These are phyloP conservation scores for Populus tremula DNA, from an alignment of 345 rosid species.

Conservation along the genomic window DNA sequence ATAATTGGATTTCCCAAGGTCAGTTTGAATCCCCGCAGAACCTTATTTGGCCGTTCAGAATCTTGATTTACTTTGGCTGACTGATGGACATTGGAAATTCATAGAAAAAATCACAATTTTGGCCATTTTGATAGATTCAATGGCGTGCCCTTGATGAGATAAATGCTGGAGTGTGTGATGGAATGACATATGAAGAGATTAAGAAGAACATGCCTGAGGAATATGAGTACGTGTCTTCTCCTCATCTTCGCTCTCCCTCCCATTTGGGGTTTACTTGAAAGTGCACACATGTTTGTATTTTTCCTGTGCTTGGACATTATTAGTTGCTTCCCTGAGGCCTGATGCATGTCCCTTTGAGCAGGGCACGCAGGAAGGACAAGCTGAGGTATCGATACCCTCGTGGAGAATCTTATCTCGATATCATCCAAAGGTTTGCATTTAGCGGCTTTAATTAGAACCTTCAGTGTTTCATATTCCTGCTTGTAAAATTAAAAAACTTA, in stretches of 20 bases:
- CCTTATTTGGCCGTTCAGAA: neutral
- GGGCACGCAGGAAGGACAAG: conserved; percentile 88
- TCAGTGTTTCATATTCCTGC: neutral
- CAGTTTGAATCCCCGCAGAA: conserved; percentile 14
- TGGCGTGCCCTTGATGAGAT: conserved; percentile 99
- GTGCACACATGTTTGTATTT: neutral
- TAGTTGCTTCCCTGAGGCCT: neutral
- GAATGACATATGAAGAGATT: conserved; percentile 95
- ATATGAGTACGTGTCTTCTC: conserved; percentile 63
- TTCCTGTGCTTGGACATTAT: neutral
- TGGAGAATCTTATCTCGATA: conserved; percentile 98
- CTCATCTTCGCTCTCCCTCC: neutral
- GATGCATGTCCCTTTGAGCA: conserved; percentile 21
- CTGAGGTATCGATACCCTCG: conserved; percentile 95
- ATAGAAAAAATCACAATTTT: neutral
- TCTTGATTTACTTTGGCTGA: conserved; percentile 5
- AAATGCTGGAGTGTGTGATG: conserved; percentile 98
- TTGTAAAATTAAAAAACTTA: neutral
- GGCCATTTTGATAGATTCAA: conserved; percentile 62
- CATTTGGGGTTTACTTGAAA: neutral
- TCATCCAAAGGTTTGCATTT: conserved; percentile 77
- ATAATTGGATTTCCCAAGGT: conserved; percentile 96
- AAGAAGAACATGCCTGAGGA: conserved; percentile 96
- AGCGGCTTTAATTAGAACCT: neutral
- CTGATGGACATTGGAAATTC: neutral